Evolutionary conservation across 306 rosid genomes (phyloP).

Genomic region (Albizia julibrissin): DNA sequence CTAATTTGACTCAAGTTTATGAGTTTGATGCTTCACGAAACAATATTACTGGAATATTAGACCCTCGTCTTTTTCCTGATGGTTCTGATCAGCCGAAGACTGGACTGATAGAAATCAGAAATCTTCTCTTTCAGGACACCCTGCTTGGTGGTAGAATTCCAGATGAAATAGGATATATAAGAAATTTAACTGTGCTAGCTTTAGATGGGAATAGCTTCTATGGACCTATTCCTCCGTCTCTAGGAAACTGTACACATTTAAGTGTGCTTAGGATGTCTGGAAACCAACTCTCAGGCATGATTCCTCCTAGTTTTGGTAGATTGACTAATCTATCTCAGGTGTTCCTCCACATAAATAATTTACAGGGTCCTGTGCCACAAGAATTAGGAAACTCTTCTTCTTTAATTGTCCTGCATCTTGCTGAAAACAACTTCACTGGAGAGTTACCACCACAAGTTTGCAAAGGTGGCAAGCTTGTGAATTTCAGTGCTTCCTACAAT

Average conservation of each 20-base stretch:
- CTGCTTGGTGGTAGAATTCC: constrained; percentile 43
- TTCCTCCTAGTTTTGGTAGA: constrained; percentile 31
- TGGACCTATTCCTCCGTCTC: constrained; percentile 42
- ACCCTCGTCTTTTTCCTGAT: constrained; percentile 43
- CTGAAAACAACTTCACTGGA: constrained; percentile 42
- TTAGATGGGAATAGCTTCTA: constrained; percentile 32
- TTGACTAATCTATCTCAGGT: constrained; percentile 22
- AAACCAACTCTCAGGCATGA: constrained; percentile 40
- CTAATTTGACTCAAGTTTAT: constrained; percentile 41
- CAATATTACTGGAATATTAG: constrained; percentile 38
- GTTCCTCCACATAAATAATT: constrained; percentile 24
- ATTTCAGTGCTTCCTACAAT: constrained; percentile 41
- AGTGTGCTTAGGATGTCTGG: constrained; percentile 25
- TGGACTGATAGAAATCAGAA: constrained; percentile 33
- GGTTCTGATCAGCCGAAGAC: constrained; percentile 23
- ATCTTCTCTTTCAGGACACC: constrained; percentile 39
- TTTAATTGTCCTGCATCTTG: constrained; percentile 39
- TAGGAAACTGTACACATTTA: constrained; percentile 40
- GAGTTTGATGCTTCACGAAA: constrained; percentile 48
- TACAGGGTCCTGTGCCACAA: constrained; percentile 36
- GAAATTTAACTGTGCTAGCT: constrained; percentile 29
- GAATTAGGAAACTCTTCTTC: constrained; percentile 42
- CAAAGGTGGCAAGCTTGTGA: constrained; percentile 39
- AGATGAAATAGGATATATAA: constrained; percentile 42
- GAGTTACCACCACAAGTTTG: constrained; percentile 42